Evolutionary conservation across 805 yeast genomes (phyloP).

Genomic region (Groenewaldozyma tartarivorans): DNA sequence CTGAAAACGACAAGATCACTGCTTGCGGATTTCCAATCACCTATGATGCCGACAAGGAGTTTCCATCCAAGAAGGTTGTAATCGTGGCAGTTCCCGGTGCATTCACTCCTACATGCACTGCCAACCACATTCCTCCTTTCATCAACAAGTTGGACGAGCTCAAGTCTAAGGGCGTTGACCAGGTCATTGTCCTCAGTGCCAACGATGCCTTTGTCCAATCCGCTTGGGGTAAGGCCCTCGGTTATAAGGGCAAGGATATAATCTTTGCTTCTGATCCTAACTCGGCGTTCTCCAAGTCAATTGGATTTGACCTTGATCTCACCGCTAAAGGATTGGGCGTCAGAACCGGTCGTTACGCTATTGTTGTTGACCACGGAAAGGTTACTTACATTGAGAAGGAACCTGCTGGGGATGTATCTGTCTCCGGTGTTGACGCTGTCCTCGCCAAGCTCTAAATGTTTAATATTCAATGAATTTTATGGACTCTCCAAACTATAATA

Average conservation of each 20-base stretch:
- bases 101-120: conserved; percentile 75
- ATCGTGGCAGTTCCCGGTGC: conserved; percentile 80
- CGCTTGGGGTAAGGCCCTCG: conserved; percentile 54
- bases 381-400: conserved; percentile 44
- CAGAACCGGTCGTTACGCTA: conserved; percentile 65
- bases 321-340: conserved; percentile 44
- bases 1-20: conserved; percentile 22
- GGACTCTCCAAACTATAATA: background rate
- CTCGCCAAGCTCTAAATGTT: conserved; percentile 25
- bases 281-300: conserved; percentile 45
- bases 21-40: conserved; percentile 33
- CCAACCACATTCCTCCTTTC: conserved; percentile 63
- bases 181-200: conserved; percentile 51
- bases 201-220: conserved; percentile 64
- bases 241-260: conserved; percentile 27
- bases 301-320: conserved; percentile 51
- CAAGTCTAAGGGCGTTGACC: conserved; percentile 51
- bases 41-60: conserved; percentile 28
- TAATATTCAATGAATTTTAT: background rate
- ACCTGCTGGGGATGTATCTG: conserved; percentile 34
- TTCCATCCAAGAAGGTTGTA: conserved; percentile 44
- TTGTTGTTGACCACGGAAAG: conserved; percentile 52
- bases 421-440: conserved; percentile 39
- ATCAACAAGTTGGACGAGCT: conserved; percentile 41
- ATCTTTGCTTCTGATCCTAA: conserved; percentile 61